These are phyloP conservation scores for Sporothrix pseudoabietina DNA, from an alignment of 2,329 filamentous ascomycete genomes.

Conservation along the genomic window DNA sequence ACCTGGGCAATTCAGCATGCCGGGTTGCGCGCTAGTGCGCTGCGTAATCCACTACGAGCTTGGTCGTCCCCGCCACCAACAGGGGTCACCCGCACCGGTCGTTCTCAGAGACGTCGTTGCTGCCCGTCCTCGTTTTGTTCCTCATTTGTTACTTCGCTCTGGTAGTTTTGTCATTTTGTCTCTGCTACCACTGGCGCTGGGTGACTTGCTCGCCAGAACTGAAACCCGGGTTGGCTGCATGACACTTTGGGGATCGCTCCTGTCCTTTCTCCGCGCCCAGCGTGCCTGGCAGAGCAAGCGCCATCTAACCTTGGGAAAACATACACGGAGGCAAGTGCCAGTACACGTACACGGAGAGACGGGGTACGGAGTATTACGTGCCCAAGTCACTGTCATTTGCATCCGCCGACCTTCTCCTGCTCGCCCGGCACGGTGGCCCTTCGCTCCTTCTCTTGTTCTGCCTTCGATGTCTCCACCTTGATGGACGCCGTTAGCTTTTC, in stretches of 20 bases:
- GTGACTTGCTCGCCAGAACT: background rate
- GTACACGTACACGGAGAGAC: background rate
- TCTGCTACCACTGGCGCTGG: conserved; percentile 5
- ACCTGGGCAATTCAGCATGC: conserved; percentile 19
- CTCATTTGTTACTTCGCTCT: no score
- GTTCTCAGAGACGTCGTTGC: conserved; percentile 14
- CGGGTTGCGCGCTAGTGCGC: conserved; percentile 31
- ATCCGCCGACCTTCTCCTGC: background rate
- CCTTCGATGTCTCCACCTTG: background rate
- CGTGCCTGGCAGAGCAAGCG: conserved; percentile 26
- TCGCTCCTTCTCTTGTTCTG: background rate
- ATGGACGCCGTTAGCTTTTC: conserved; percentile 11
- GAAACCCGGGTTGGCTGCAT: conserved; percentile 20
- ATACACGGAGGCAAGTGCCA: conserved; percentile 9
- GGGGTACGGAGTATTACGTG: background rate
- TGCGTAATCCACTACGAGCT: conserved; percentile 34
- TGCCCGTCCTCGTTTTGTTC: conserved; percentile 3
- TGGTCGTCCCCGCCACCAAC: conserved; percentile 32
- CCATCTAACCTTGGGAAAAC: conserved; percentile 8
- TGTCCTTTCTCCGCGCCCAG: conserved; percentile 9
- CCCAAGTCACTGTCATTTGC: background rate
- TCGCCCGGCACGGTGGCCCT: background rate
- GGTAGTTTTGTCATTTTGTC: background rate
- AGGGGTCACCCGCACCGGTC: conserved; percentile 32
- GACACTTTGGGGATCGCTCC: conserved; percentile 25